Evolutionary conservation across 1,284 basidiomycete genomes (phyloP).

Genomic region (Tilletia walkeri): DNA sequence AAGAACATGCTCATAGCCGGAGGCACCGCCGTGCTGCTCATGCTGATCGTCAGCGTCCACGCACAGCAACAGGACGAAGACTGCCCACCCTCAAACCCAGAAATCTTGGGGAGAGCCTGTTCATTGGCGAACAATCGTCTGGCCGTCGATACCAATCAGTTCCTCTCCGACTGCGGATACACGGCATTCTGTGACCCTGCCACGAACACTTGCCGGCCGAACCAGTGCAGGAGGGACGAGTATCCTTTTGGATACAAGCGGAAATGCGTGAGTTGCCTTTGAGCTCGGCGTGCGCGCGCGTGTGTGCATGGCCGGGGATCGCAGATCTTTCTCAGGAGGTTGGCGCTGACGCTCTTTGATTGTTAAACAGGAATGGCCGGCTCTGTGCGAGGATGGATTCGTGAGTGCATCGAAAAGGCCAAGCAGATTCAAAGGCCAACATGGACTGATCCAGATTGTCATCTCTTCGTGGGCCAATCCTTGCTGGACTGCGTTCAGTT

Average conservation of each 20-base stretch:
- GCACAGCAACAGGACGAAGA: background rate
- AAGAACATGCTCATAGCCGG: background rate
- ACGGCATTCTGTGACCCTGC: slow-evolving; percentile 16
- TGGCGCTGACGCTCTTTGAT: background rate
- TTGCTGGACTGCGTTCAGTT: background rate
- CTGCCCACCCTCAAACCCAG: background rate
- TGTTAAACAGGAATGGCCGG: slow-evolving; percentile 16
- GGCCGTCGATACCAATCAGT: slow-evolving; percentile 20
- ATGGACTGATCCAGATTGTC: too few species aligned
- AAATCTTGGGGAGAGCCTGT: slow-evolving; percentile 15
- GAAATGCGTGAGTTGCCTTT: slow-evolving; percentile 14
- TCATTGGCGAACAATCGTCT: slow-evolving; percentile 13
- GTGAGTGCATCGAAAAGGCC: slow-evolving; percentile 1
- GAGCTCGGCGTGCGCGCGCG: background rate
- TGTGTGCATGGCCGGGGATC: too few species aligned
- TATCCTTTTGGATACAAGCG: slow-evolving; percentile 20
- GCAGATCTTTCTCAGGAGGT: too few species aligned
- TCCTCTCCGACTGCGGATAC: slow-evolving; percentile 20
- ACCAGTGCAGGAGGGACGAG: slow-evolving; percentile 21
- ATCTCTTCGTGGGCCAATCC: too few species aligned
- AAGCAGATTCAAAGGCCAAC: too few species aligned
- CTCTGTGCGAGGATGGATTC: slow-evolving; percentile 4
- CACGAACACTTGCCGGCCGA: slow-evolving; percentile 7
- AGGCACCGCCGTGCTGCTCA: background rate
- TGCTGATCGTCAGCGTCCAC: background rate